Evolutionary conservation across 2,329 filamentous ascomycete genomes (phyloP).

Genomic region (Diaporthe ilicicola): DNA sequence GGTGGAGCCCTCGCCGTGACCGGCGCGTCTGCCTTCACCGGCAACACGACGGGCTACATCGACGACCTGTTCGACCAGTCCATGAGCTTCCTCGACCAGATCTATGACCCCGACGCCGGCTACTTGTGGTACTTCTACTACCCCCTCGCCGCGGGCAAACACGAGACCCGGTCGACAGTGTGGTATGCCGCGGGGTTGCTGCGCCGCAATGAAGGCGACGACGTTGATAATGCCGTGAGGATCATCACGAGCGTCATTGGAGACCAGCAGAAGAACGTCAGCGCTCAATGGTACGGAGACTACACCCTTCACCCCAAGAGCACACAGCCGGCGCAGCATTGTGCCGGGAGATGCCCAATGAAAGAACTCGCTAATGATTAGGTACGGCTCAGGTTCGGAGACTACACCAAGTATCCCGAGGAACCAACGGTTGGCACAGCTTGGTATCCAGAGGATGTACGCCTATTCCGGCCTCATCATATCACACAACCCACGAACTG

Average conservation of each 20-base stretch:
- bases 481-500: no score
- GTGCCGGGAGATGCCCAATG: no score
- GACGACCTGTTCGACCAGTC: slow-evolving; percentile 53
- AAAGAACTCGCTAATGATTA: not conserved
- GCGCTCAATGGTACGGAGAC: slow-evolving; percentile 59
- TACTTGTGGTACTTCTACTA: slow-evolving; percentile 62
- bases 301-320: no score
- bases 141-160: slow-evolving; percentile 57
- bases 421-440: slow-evolving; percentile 64
- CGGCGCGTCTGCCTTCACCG: slow-evolving; percentile 16
- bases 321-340: not conserved
- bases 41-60: slow-evolving; percentile 30
- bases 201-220: slow-evolving; percentile 59
- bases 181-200: slow-evolving; percentile 69
- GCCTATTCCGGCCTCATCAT: not conserved
- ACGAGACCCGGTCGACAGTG: slow-evolving; percentile 64
- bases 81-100: slow-evolving; percentile 64
- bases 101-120: slow-evolving; percentile 59
- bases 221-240: slow-evolving; percentile 58
- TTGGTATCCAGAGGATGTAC: slow-evolving; percentile 48
- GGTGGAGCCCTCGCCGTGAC: slow-evolving; percentile 21
- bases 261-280: slow-evolving; percentile 60
- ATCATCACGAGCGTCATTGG: slow-evolving; percentile 63
- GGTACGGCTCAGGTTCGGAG: slow-evolving; percentile 48
- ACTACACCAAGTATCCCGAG: slow-evolving; percentile 63